Conservation (phyloP, 2,329 filamentous ascomycete genomes). For the Alternaria incomplexa region DNA sequence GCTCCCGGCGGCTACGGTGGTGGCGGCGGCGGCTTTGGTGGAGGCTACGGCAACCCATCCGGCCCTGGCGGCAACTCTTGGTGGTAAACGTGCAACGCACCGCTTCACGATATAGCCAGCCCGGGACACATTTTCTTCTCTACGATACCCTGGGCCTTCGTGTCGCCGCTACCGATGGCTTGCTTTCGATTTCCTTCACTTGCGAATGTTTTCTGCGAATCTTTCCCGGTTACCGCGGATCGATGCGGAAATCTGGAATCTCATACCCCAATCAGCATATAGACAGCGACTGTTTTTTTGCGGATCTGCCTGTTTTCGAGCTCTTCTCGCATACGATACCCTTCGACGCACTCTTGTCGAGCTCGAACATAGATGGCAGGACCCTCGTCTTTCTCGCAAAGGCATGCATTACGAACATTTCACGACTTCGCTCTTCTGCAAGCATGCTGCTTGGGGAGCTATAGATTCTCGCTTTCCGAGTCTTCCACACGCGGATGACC, state of each 20-base stretch:
- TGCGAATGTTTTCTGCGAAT: slow-evolving; percentile 42
- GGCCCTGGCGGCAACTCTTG: slow-evolving; percentile 69
- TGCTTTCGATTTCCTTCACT: slow-evolving; percentile 35
- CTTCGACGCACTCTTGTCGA: slow-evolving; percentile 44
- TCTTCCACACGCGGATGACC: slow-evolving; percentile 45
- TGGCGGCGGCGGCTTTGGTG: slow-evolving; percentile 48
- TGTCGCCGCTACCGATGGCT: slow-evolving; percentile 21
- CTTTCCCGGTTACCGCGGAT: slow-evolving; percentile 42
- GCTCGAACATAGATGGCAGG: slow-evolving; percentile 47
- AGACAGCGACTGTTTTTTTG: slow-evolving; percentile 58
- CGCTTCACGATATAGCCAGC: slow-evolving; percentile 35
- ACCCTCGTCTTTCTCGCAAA: slow-evolving; percentile 39
- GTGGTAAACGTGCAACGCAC: slow-evolving; percentile 59
- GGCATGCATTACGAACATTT: slow-evolving; percentile 49
- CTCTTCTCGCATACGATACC: slow-evolving; percentile 48
- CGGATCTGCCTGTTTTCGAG: slow-evolving; percentile 50
- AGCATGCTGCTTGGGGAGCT: slow-evolving; percentile 50
- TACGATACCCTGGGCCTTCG: slow-evolving; percentile 31
- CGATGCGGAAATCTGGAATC: slow-evolving; percentile 51
- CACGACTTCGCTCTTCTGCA: slow-evolving; percentile 46
- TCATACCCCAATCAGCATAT: slow-evolving; percentile 59
- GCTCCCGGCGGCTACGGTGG: slow-evolving; percentile 54
- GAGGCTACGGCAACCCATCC: slow-evolving; percentile 72
- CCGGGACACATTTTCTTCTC: slow-evolving; percentile 31
- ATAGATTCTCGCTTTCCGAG: slow-evolving; percentile 51